Base-by-base conservation (phyloP, 164 flowering plant genomes). In the Stephania cephalantha region DNA sequence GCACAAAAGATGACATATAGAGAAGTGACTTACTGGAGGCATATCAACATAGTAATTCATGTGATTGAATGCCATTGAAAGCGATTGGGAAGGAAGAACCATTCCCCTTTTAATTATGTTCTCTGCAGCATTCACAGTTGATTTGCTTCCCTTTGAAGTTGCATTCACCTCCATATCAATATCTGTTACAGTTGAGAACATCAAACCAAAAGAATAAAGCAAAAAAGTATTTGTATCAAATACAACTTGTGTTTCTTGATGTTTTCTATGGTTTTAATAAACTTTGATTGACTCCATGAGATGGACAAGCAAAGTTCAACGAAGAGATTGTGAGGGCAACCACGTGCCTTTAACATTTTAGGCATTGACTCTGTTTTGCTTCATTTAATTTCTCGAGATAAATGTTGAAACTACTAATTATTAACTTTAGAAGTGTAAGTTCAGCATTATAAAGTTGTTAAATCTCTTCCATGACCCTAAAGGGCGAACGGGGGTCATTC, bases 31-130 rank as follows among this genome's bases (percentile, higher is more conserved):
- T 83, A 89, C 92, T 5, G 86, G 71, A 45, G 92, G 92, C 92
- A 89, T 89, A 77, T 89, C 87, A 3, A 89, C 90, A 61, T 74
- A 83, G 84, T 89, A 89, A 68, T 86, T 89, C 75, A 89, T 85
- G 74, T 82, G 87, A 73, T 83, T 78, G 78, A 87, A 89, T 70
- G 87, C 80, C 66, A 89, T 81, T 15, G 88, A 84, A 45, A 89
- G 85, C 65, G 92, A 86, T 80, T 82, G 82, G 80, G 85, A 89
- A 6, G 90, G 92, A 69, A 89, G 78, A 70, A 89, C 84, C 92
- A 89, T 89, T 84, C 97, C 92, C 78, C 81, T 85, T 73, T 66
- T 74, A 8, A 71, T 45, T 63, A 76, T 65, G 50, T 69, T 71
- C 22, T 78, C 78, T 61, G 75, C 64, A 44, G 45, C 80, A 48